Percentiles rank a stretch among this genome's conserved stretches.
Evolutionary conservation across 2,329 filamentous ascomycete genomes (phyloP).

Genomic region (Diaporthe eres): DNA sequence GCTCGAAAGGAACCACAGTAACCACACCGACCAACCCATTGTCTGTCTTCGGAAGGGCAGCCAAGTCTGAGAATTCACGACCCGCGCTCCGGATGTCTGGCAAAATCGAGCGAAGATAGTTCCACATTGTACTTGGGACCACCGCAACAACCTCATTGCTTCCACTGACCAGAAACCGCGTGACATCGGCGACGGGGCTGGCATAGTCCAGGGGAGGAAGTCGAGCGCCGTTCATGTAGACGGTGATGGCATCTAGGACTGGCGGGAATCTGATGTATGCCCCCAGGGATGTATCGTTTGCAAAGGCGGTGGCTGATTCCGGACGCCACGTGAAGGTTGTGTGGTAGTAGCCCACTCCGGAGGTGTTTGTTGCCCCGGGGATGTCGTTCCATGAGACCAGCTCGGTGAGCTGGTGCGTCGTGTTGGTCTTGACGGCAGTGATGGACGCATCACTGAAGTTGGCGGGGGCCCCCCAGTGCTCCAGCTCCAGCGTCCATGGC

Average conservation of each 20-base stretch:
- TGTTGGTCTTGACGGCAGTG: slow-evolving; percentile 2
- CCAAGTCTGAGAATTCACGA: background rate
- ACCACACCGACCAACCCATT: background rate
- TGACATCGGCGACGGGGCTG: slow-evolving; percentile 3
- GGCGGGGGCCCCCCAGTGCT: slow-evolving; percentile 27
- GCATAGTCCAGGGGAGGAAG: slow-evolving; percentile 20
- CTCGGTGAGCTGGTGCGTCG: slow-evolving; percentile 15
- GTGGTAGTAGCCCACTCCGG: slow-evolving; percentile 27
- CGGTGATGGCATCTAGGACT: slow-evolving; percentile 4
- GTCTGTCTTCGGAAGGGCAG: background rate
- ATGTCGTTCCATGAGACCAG: slow-evolving; percentile 30
- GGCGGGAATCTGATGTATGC: slow-evolving; percentile 14
- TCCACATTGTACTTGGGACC: slow-evolving; percentile 1
- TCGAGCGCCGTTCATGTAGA: slow-evolving; percentile 17
- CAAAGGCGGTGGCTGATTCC: background rate
- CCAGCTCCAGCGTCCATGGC: slow-evolving; percentile 22
- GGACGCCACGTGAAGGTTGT: slow-evolving; percentile 33
- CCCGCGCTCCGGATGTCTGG: slow-evolving; percentile 7
- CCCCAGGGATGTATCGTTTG: background rate
- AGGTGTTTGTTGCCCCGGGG: slow-evolving; percentile 3
- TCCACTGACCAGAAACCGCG: background rate
- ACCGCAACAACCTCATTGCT: background rate
- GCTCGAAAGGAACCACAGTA: background rate
- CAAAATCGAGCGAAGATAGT: slow-evolving; percentile 4
- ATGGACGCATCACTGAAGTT: slow-evolving; percentile 9